Evolutionary conservation across 2,329 filamentous ascomycete species (phyloP).

Genomic region (Verticillium isaacii): DNA sequence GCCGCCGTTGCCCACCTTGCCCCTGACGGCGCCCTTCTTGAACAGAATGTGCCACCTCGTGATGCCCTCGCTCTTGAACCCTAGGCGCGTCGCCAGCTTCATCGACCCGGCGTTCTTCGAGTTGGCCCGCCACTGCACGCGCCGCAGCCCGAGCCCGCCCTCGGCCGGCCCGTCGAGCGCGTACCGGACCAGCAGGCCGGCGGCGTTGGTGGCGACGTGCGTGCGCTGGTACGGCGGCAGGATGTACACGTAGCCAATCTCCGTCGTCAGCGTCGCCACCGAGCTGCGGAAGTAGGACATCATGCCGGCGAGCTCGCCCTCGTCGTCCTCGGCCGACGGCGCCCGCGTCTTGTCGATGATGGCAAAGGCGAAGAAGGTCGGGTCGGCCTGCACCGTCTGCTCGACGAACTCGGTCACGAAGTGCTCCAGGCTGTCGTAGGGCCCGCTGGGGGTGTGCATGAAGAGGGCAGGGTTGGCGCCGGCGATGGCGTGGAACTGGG

Average conservation of each 20-base stretch:
- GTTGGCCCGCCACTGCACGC: conserved; percentile 27
- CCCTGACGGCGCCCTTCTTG: conserved; percentile 10
- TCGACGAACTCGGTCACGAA: conserved; percentile 11
- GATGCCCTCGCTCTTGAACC: conserved; percentile 24
- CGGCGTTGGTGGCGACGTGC: conserved; percentile 27
- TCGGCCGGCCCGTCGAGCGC: conserved; percentile 12
- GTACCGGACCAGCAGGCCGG: conserved; percentile 26
- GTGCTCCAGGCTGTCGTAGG: conserved; percentile 10
- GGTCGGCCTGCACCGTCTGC: conserved; percentile 5
- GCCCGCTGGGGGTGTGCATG: conserved; percentile 14
- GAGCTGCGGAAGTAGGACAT: conserved; percentile 20
- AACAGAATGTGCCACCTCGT: conserved; percentile 25
- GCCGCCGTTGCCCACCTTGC: conserved; percentile 20
- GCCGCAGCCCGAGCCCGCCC: conserved; percentile 18
- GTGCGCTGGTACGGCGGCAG: conserved; percentile 27
- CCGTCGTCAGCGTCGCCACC: conserved; percentile 13
- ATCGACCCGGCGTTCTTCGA: conserved; percentile 19
- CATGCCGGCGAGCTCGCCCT: conserved; percentile 22
- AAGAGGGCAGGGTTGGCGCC: conserved; percentile 13
- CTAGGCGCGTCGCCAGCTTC: conserved; percentile 24
- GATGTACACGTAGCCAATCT: conserved; percentile 29
- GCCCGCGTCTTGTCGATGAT: conserved; percentile 23
- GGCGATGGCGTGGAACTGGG: conserved; percentile 5
- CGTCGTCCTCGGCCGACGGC: conserved; percentile 17
- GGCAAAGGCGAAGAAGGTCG: conserved; percentile 13